Evolutionary conservation across 2,329 filamentous ascomycete species (phyloP).

Genomic region (Didymella keratinophila): DNA sequence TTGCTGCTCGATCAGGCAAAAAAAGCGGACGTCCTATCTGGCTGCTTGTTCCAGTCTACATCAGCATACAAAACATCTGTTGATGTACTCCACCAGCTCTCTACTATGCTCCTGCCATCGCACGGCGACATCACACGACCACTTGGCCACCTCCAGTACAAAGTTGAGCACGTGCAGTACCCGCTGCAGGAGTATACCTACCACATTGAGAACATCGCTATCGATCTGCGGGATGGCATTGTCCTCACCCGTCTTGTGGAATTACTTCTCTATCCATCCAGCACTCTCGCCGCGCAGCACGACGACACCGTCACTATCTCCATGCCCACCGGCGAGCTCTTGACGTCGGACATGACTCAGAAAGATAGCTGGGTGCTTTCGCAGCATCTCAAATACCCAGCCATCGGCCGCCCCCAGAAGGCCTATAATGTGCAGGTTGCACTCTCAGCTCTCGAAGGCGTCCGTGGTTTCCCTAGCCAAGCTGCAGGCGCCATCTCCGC

Average conservation of each 20-base stretch:
- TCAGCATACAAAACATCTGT: slow-evolving; percentile 65
- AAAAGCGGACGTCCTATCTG: slow-evolving; percentile 43
- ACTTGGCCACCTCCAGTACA: slow-evolving; percentile 65
- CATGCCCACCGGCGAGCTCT: slow-evolving; percentile 55
- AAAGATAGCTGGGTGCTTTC: slow-evolving; percentile 60
- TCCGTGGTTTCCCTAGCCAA: slow-evolving; percentile 52
- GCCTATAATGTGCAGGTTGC: slow-evolving; percentile 67
- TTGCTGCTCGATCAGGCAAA: slow-evolving; percentile 66
- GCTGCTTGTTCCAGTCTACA: slow-evolving; percentile 60
- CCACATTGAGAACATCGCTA: slow-evolving; percentile 65
- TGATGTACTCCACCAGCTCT: slow-evolving; percentile 61
- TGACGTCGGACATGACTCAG: slow-evolving; percentile 49
- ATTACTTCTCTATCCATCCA: slow-evolving; percentile 59
- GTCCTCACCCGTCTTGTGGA: slow-evolving; percentile 67
- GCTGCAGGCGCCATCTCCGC: slow-evolving; percentile 57
- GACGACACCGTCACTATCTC: slow-evolving; percentile 56
- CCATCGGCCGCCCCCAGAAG: slow-evolving; percentile 63
- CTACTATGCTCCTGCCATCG: slow-evolving; percentile 64
- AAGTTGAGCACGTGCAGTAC: slow-evolving; percentile 62
- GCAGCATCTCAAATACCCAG: slow-evolving; percentile 66
- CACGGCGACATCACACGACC: slow-evolving; percentile 65
- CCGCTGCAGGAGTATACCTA: slow-evolving; percentile 67
- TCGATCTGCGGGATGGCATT: slow-evolving; percentile 69
- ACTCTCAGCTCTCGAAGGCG: slow-evolving; percentile 59
- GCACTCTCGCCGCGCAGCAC: slow-evolving; percentile 26